Evolutionary conservation across 768 basidiomycete genomes (phyloP).

Genomic region (Pulveroboletus sp.): DNA sequence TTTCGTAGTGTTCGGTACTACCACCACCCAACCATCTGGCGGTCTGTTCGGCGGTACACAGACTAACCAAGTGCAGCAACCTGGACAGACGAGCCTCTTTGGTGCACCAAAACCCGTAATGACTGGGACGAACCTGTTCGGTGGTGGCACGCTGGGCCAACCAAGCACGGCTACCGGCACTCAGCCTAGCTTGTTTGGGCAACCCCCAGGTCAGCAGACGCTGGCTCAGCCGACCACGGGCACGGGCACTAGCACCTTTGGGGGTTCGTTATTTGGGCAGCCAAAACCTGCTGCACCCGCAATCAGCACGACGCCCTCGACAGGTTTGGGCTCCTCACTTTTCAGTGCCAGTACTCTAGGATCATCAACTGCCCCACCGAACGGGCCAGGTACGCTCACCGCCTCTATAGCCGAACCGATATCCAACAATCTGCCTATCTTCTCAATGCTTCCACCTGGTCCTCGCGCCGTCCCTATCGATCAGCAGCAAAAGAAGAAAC

Average conservation of each 20-base stretch:
- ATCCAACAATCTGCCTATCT: constrained; percentile 67
- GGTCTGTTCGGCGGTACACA: constrained; percentile 36
- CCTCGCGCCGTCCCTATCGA: constrained; percentile 63
- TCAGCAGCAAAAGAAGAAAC: constrained; percentile 68
- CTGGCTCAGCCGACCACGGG: constrained; percentile 37
- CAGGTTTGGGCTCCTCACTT: constrained; percentile 37
- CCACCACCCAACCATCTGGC: constrained; percentile 26
- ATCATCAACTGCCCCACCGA: constrained; percentile 41
- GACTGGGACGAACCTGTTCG: constrained; percentile 42
- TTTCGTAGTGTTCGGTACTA: constrained; percentile 37
- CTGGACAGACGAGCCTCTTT: constrained; percentile 28
- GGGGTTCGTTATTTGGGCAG: constrained; percentile 46
- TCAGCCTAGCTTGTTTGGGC: constrained; percentile 49
- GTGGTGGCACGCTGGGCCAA: constrained; percentile 50
- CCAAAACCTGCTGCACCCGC: constrained; percentile 49
- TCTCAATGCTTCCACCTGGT: constrained; percentile 70
- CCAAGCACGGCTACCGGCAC: constrained; percentile 30
- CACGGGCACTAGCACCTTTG: constrained; percentile 32
- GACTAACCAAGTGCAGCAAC: constrained; percentile 38
- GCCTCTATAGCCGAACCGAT: constrained; percentile 90
- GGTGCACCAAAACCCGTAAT: constrained; percentile 31
- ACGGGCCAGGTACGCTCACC: constrained; percentile 59
- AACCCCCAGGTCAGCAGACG: constrained; percentile 43
- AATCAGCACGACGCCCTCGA: constrained; percentile 43
- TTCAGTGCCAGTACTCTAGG: constrained; percentile 41